Conservation (phyloP, 169 alveolate genomes). For the Fabrea salina region DNA sequence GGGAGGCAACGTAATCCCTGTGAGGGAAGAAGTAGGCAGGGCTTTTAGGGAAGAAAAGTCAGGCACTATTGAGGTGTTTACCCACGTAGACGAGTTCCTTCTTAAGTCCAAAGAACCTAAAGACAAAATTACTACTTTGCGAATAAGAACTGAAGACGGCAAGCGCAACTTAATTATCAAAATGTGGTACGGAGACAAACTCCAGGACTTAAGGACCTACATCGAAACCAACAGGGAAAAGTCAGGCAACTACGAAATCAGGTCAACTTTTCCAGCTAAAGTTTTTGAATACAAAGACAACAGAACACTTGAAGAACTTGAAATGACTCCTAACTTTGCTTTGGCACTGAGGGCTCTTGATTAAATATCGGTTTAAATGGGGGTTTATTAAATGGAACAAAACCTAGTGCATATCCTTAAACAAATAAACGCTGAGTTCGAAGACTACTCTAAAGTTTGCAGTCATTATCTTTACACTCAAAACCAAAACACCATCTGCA, state of each 20-base stretch:
- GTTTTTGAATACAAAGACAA: slow-evolving; percentile 35
- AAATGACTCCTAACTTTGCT: slow-evolving; percentile 47
- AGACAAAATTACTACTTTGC: slow-evolving; percentile 44
- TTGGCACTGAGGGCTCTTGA: slow-evolving; percentile 29
- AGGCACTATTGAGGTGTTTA: slow-evolving; percentile 44
- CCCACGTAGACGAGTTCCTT: slow-evolving; percentile 48
- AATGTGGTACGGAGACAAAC: slow-evolving; percentile 28
- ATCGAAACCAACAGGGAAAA: slow-evolving; percentile 31
- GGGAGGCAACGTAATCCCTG: slow-evolving; percentile 71
- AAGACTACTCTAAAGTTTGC: too few relatives aligned
- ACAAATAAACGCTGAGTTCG: too few relatives aligned
- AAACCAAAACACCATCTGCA: too few relatives aligned
- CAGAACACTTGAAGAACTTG: slow-evolving; percentile 40
- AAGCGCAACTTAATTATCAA: slow-evolving; percentile 44
- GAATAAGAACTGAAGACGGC: slow-evolving; percentile 62
- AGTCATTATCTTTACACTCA: too few relatives aligned
- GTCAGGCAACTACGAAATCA: slow-evolving; percentile 23
- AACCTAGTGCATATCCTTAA: too few relatives aligned
- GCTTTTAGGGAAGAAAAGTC: slow-evolving; percentile 49
- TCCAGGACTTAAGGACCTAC: slow-evolving; percentile 31
- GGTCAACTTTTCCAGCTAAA: slow-evolving; percentile 51
- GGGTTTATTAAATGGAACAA: too few relatives aligned
- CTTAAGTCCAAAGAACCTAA: background rate
- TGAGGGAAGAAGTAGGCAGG: slow-evolving; percentile 74
- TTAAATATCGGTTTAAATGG: too few relatives aligned